phyloP scores from a whole-genome alignment of 495 filamentous ascomycete genomes.

The Talaromyces thailandensis region DNA sequence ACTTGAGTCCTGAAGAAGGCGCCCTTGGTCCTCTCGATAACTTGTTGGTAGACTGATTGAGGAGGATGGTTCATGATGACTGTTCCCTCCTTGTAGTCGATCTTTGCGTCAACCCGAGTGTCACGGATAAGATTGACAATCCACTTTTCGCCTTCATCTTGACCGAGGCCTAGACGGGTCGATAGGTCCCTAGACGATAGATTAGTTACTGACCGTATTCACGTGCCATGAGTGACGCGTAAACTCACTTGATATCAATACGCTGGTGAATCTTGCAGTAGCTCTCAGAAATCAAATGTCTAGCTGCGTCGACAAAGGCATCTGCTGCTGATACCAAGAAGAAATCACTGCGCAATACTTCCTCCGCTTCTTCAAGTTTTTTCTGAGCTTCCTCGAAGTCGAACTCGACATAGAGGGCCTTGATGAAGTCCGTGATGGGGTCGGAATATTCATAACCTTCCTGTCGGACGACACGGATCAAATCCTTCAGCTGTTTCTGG shows the following conservation, averaged over 20 bases:
- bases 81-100: conserved; percentile 96
- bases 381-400: conserved; percentile 97
- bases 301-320: conserved; percentile 84
- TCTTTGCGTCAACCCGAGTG: conserved; percentile 95
- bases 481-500: conserved; percentile 96
- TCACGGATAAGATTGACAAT: conserved; percentile 98
- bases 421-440: conserved; percentile 90
- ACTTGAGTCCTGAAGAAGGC: conserved; percentile 85
- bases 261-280: conserved; percentile 99
- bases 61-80: conserved; percentile 99
- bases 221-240: background rate
- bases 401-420: conserved; percentile 94
- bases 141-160: conserved; percentile 98
- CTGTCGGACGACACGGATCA: conserved; percentile 88
- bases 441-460: conserved; percentile 96
- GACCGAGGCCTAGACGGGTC: conserved; percentile 74
- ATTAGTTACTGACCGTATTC: conserved; percentile 6
- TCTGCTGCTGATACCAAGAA: conserved; percentile 83
- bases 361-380: conserved; percentile 82
- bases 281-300: conserved; percentile 92
- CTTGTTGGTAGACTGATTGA: conserved; percentile 96
- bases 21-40: conserved; percentile 93
- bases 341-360: conserved; percentile 88
- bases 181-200: conserved; percentile 61
- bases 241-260: conserved; percentile 81